A percentile compares a stretch with the other conserved stretches of the same genome.
Conservation (phyloP, 2,329 filamentous ascomycete species). For the Nemania serpens region DNA sequence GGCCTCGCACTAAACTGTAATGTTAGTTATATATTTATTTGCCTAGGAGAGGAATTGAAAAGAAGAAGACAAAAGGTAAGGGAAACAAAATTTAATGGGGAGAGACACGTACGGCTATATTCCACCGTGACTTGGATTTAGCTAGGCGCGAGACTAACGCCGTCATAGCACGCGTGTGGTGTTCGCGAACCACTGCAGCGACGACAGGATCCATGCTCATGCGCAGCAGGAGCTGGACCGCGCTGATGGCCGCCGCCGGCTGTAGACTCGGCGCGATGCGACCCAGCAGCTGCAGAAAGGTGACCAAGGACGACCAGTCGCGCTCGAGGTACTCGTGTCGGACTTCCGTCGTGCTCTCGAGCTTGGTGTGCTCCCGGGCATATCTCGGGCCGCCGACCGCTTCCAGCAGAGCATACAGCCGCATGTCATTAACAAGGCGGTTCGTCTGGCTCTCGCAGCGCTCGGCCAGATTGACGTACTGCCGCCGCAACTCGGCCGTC, state of each 20-base stretch:
- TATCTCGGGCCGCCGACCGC: constrained; percentile 61
- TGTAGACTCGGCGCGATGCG: constrained; percentile 45
- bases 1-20: constrained; percentile 52
- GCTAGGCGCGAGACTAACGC: constrained; percentile 51
- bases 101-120: constrained; percentile 51
- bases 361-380: constrained; percentile 41
- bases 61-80: no score
- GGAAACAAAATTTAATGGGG: background rate
- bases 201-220: constrained; percentile 60
- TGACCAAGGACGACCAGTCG: constrained; percentile 52
- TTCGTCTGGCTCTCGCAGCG: constrained; percentile 50
- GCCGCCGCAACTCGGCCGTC: constrained; percentile 58
- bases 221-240: constrained; percentile 55
- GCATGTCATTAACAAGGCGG: constrained; percentile 50
- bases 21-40: constrained; percentile 2
- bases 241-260: constrained; percentile 44
- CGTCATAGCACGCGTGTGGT: constrained; percentile 45
- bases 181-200: constrained; percentile 32
- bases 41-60: no score
- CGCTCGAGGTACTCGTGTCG: constrained; percentile 42
- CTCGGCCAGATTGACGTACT: constrained; percentile 63
- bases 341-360: constrained; percentile 35
- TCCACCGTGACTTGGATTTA: constrained; percentile 43
- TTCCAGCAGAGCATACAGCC: constrained; percentile 59
- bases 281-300: constrained; percentile 50